Evolutionary conservation across 495 filamentous ascomycete species (phyloP).

Genomic region (Lophiostoma macrostomum): DNA sequence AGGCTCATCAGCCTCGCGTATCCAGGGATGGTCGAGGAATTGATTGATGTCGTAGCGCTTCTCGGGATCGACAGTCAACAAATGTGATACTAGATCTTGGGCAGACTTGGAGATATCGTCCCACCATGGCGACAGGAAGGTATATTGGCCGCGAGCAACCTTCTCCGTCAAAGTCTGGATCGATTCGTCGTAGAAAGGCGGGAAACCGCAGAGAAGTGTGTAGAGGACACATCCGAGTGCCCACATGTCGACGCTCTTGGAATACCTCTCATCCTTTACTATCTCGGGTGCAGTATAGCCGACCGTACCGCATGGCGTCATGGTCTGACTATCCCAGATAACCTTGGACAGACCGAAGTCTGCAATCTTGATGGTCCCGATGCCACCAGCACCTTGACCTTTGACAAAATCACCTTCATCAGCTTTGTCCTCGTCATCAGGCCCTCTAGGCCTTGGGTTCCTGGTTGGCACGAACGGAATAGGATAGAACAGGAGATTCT

Average conservation of each 20-base stretch:
- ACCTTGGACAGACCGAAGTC: constrained; percentile 97
- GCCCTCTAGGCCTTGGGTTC: constrained; percentile 68
- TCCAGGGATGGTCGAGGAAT: constrained; percentile 91
- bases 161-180: constrained; percentile 97
- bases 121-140: constrained; percentile 98
- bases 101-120: constrained; percentile 96
- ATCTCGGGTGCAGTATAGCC: constrained; percentile 99
- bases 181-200: constrained; percentile 97
- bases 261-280: constrained; percentile 97
- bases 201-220: constrained; percentile 94
- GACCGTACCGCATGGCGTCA: constrained; percentile 97
- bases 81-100: constrained; percentile 89
- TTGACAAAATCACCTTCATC: constrained; percentile 92
- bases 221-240: constrained; percentile 95
- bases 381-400: constrained; percentile 84
- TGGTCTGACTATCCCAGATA: constrained; percentile 97
- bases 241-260: constrained; percentile 99
- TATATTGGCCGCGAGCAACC: constrained; percentile 93
- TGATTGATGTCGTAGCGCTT: constrained; percentile 85
- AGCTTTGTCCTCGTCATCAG: constrained; percentile 94
- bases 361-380: constrained; percentile 93
- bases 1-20: constrained; percentile 70
- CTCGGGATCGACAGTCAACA: constrained; percentile 88
- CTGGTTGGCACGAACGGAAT: constrained; percentile 76
- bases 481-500: constrained; percentile 92